These are phyloP conservation scores for Pythium chondricola DNA, from an alignment of 352 stramenopile genomes.

Conservation along the genomic window DNA sequence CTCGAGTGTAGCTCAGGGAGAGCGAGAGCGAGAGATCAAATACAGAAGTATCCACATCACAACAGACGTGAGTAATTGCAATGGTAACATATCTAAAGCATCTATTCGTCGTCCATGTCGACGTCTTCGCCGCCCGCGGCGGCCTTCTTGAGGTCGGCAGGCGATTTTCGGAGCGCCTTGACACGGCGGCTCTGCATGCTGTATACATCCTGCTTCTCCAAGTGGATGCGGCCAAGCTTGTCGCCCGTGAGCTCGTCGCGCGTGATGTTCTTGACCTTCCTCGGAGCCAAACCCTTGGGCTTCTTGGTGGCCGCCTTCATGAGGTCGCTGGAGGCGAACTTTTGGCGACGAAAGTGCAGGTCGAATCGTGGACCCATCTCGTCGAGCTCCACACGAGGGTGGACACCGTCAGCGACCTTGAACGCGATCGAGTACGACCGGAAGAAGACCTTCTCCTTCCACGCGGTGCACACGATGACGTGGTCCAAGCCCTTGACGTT, in stretches of 20 bases:
- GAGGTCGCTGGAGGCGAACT: slow-evolving; percentile 94
- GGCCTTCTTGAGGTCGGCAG: slow-evolving; percentile 68
- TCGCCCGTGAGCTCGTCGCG: slow-evolving; percentile 96
- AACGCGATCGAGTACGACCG: slow-evolving; percentile 96
- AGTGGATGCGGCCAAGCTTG: slow-evolving; percentile 97
- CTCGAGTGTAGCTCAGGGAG: neutral
- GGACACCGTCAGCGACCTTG: slow-evolving; percentile 82
- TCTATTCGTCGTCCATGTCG: slow-evolving; percentile 44
- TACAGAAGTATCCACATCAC: too few species aligned
- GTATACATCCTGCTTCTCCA: slow-evolving; percentile 97
- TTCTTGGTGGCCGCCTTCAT: slow-evolving; percentile 95
- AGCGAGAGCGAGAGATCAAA: too few species aligned
- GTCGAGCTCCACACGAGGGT: slow-evolving; percentile 84
- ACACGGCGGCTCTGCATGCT: slow-evolving; percentile 93
- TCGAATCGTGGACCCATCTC: slow-evolving; percentile 89
- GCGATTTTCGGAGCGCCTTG: slow-evolving; percentile 91
- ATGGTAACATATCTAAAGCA: too few species aligned
- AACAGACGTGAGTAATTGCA: too few species aligned
- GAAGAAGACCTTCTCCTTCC: slow-evolving; percentile 91
- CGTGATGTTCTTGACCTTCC: slow-evolving; percentile 98
- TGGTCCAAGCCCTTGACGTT: slow-evolving; percentile 96
- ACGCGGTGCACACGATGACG: slow-evolving; percentile 95
- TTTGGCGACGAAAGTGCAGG: slow-evolving; percentile 90
- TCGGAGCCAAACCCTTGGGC: slow-evolving; percentile 85
- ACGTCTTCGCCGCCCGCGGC: slow-evolving; percentile 19